A percentile compares a stretch with the other conserved stretches of the same genome.
Evolutionary conservation across 2,329 filamentous ascomycete species (phyloP).

Genomic region (Taxawa tesnikishii): DNA sequence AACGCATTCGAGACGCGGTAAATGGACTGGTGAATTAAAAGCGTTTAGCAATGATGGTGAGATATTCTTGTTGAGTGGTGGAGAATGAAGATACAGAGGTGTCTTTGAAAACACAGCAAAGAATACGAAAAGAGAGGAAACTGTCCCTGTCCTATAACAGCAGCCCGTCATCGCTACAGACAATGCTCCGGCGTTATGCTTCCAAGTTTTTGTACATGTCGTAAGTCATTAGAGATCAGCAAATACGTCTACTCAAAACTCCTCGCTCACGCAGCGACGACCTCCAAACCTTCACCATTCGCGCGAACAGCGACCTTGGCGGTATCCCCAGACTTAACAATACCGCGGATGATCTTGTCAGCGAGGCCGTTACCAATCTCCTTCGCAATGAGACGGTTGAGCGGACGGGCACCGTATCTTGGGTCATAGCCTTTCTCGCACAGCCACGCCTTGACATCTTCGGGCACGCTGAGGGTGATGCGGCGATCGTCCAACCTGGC

Average conservation of each 20-base stretch:
- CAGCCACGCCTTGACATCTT: constrained; percentile 71
- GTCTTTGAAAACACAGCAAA: too few species aligned
- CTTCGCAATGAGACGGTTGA: constrained; percentile 82
- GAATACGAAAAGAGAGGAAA: too few species aligned
- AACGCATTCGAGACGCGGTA: too few species aligned
- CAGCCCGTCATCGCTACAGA: too few species aligned
- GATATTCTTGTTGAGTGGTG: too few species aligned
- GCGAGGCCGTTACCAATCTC: constrained; percentile 82
- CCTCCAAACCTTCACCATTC: constrained; percentile 30
- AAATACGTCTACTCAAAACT: not conserved
- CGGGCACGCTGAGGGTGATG: constrained; percentile 60
- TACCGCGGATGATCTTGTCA: constrained; percentile 80
- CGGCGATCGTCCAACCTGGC: constrained; percentile 70
- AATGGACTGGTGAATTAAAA: too few species aligned
- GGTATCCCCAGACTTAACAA: constrained; percentile 62
- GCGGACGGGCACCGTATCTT: constrained; percentile 76
- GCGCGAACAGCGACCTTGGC: constrained; percentile 59
- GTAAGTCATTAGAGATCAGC: not conserved
- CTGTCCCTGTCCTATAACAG: too few species aligned
- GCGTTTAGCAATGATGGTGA: too few species aligned
- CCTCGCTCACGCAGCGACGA: constrained; percentile 8
- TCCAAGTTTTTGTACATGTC: too few species aligned
- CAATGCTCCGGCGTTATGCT: too few species aligned
- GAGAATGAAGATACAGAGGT: too few species aligned
- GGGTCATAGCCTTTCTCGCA: constrained; percentile 85